Percentiles rank a stretch among this genome's conserved stretches.
Evolutionary conservation across 148 eudicot genomes (phyloP).

Genomic region (Heliamphora exappendiculata): DNA sequence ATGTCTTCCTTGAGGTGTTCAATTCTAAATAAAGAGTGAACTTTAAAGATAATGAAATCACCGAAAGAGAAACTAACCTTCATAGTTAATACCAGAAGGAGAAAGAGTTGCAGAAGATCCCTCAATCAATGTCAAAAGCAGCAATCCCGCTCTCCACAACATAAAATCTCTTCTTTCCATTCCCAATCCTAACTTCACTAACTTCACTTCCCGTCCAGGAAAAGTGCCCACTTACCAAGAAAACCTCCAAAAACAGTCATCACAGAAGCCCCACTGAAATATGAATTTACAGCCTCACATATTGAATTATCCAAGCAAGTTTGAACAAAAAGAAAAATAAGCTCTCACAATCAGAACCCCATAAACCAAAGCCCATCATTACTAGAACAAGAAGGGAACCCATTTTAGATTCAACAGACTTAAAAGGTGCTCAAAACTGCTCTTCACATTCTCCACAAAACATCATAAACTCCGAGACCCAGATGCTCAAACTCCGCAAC

Average conservation of each 20-base stretch:
- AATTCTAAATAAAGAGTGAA: not conserved
- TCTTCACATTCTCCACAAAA: not conserved
- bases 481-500: slow-evolving; percentile 12
- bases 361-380: slow-evolving; percentile 16
- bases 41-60: not conserved
- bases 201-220: slow-evolving; percentile 5
- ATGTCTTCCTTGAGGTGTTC: not conserved
- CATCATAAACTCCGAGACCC: slow-evolving; percentile 15
- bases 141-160: slow-evolving; percentile 32
- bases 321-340: not conserved
- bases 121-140: slow-evolving; percentile 45
- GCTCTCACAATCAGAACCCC: slow-evolving; percentile 18
- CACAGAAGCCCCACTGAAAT: no score
- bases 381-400: not conserved
- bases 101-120: slow-evolving; percentile 64
- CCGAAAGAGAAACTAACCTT: slow-evolving; percentile 47
- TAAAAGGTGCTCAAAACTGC: not conserved
- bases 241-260: no score
- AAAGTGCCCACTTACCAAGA: slow-evolving; percentile 10
- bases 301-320: slow-evolving; percentile 12
- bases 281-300: no score
- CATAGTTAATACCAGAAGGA: slow-evolving; percentile 88
- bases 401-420: slow-evolving; percentile 1
- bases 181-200: slow-evolving; percentile 8
- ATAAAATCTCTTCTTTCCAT: slow-evolving; percentile 29